Base-by-base conservation (phyloP, 1,284 basidiomycete genomes). In the Vanrija pseudolonga region DNA sequence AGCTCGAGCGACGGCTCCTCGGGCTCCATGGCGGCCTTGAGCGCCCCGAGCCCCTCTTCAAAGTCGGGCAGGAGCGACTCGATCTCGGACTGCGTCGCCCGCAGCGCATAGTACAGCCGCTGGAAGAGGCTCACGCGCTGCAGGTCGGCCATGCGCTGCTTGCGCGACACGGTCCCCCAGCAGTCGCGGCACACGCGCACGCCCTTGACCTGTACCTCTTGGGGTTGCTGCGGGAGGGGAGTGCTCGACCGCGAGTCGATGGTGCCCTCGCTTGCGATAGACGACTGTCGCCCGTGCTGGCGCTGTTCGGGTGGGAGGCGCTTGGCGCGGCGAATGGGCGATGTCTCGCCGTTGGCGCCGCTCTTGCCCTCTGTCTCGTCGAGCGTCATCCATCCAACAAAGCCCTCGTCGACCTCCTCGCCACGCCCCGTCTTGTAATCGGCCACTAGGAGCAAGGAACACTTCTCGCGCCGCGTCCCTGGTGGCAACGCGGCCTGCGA, bases 121-220 rank as follows among this genome's bases (percentile, higher is more conserved):
- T 82, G 78, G 69, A 89, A 86, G 1, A 82, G 76, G 3, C 89
- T 87, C 9, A 84, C 76, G 46, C 80, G 78, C 9, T 76, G 74
- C n/a, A 80, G 78, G 68, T 91, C 87, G 48, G 87, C 82, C 56
- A 83, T 82, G 69, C 90, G 88, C 68, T 93, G 89, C 61, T 90
- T 84, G 47, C 86, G 86, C 89, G 87, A 76, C 24, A 97, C 81
- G 14, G 87, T 80, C 17, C 84, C 83, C 67, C 87, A 84, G 76
- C 93, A 97, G 28, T 85, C 82, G 51, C 84, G 79, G 71, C 93
- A 97, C 63, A 92, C 84, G 63, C 93, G 79, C 17, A 94, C 85
- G 0, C 90, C 90, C 63, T 85, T 88, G 55, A 92, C 75, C 68
- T 87, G 89, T 46, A 90, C 87, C 45, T 88, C 86, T 24, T 84